Conservation (phyloP, 176 grass and related monocot species). For the Dendrocalamus sinicus region DNA sequence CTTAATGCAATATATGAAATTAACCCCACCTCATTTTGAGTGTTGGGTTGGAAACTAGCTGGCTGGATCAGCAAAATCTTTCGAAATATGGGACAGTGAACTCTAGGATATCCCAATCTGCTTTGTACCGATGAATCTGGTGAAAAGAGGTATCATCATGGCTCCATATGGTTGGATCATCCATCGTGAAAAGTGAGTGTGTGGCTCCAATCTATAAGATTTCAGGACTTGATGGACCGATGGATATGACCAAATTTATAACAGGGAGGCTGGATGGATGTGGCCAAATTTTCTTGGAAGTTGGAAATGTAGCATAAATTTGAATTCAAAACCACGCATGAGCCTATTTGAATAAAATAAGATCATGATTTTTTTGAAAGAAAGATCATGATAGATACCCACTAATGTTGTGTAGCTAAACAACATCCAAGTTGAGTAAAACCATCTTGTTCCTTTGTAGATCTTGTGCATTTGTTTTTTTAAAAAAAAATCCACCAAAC, state of each 20-base stretch:
- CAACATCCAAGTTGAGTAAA: background rate
- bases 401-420: background rate
- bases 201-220: background rate
- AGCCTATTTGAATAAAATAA: constrained; percentile 7
- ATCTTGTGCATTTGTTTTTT: background rate
- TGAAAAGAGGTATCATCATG: background rate
- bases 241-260: background rate
- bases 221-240: background rate
- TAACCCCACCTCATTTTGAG: background rate
- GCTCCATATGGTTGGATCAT: background rate
- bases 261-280: background rate
- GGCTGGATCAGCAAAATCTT: background rate
- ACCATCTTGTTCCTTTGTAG: background rate
- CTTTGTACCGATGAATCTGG: background rate
- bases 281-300: background rate
- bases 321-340: background rate
- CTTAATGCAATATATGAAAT: background rate
- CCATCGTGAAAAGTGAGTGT: background rate
- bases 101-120: background rate
- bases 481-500: background rate
- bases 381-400: background rate
- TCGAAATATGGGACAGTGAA: background rate
- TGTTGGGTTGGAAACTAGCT: background rate
- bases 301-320: background rate
- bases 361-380: background rate